A percentile compares a stretch with the other conserved stretches of the same genome.
Evolutionary conservation across 2,329 filamentous ascomycete genomes (phyloP).

Genomic region (Aspergillus hortae): DNA sequence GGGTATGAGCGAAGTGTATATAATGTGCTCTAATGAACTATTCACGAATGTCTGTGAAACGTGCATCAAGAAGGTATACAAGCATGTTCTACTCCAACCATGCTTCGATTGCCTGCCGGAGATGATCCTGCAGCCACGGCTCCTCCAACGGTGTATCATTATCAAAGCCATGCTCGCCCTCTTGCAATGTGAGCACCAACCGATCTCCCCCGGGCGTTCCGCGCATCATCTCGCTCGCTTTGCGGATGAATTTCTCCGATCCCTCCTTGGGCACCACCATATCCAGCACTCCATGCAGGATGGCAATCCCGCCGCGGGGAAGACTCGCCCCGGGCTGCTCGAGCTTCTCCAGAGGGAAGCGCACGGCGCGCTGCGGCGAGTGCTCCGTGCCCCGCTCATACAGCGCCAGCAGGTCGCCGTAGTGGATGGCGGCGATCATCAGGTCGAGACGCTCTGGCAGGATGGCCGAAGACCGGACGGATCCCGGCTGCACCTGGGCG

Average conservation of each 20-base stretch:
- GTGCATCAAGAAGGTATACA: neutral
- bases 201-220: slow-evolving; percentile 19
- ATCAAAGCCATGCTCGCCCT: slow-evolving; percentile 40
- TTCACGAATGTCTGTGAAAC: too few relatives aligned
- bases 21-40: neutral
- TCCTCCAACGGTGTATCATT: slow-evolving; percentile 16
- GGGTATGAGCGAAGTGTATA: neutral
- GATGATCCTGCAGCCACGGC: slow-evolving; percentile 26
- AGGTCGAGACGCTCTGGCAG: slow-evolving; percentile 11
- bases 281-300: slow-evolving; percentile 36
- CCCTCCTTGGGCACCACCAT: slow-evolving; percentile 26
- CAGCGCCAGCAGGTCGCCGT: slow-evolving; percentile 13
- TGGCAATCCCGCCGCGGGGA: slow-evolving; percentile 27
- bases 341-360: slow-evolving; percentile 29
- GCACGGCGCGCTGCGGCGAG: slow-evolving; percentile 3
- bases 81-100: slow-evolving; percentile 21
- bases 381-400: slow-evolving; percentile 19
- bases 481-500: slow-evolving; percentile 5
- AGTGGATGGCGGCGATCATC: slow-evolving; percentile 16
- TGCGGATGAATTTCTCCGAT: slow-evolving; percentile 25
- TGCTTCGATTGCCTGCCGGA: slow-evolving; percentile 19
- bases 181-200: slow-evolving; percentile 22
- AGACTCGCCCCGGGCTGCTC: slow-evolving; percentile 21
- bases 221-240: slow-evolving; percentile 19
- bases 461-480: slow-evolving; percentile 13